Evolutionary conservation across 2,329 filamentous ascomycete species (phyloP), one percentile per base, ranked within the genome.

Genomic region (Colletotrichum spaethianum): DNA sequence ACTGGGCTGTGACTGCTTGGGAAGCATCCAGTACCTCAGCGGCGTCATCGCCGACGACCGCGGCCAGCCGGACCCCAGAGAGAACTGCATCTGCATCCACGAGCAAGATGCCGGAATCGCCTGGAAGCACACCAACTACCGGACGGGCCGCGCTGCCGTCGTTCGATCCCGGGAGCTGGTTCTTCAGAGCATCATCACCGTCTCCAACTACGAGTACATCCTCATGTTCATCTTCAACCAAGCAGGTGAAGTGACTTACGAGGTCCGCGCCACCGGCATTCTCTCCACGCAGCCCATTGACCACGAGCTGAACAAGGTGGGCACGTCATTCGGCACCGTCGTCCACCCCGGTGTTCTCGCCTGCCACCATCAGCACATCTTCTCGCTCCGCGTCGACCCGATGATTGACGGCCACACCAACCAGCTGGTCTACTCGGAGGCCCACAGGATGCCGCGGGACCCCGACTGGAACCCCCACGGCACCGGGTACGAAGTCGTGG

Each of bases 201-300:
- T 93, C 2, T 89, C 89, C 26, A 93, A 93, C 81, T 93, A 93
- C 82, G 91, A 93, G 77, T 93, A 93, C 77, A 86, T 93, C 50
- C 89, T 93, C 70, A 86, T 88, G 2, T 93, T 87, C 80, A 88
- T 90, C 73, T 89, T 93, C 72, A 88, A 92, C 76, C 90, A 90
- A 55, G 86, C 89, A 0, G 92, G 89, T 11, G 89, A 87, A 14
- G 86, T 93, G 75, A 85, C 85, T 0, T 82, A 91, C 68, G 91
- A 93, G 78, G 87, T 87, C 0, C 86, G 91, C 0, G 91, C 91
- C 0, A 93, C 91, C 0, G 92, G 92, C 1, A 91, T 93, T 66
- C 86, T 93, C 6, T 87, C 85, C 6, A 88, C 87, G 4, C 75
- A 81, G 70, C 75, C 82, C 1, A 83, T 90, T 60, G 86, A 89